Base-by-base conservation (phyloP, 2,329 filamentous ascomycete genomes). In the Fusarium agapanthi region DNA sequence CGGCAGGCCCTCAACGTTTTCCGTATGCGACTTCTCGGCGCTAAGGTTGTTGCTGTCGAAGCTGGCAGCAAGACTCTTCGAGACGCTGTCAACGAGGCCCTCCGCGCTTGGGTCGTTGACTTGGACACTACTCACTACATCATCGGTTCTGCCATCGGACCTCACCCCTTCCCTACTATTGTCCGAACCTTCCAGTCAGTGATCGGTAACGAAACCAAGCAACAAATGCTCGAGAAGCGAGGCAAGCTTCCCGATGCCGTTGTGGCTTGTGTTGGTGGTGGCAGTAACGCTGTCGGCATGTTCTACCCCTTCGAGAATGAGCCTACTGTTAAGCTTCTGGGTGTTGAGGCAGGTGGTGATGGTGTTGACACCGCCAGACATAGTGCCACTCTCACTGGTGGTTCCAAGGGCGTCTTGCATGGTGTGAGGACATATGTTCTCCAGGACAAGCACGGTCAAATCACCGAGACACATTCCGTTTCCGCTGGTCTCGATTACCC, bases 1-100 rank as follows among this genome's bases (percentile, higher is more conserved):
- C 91, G 96, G 76, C 96, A 99, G 83, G 95, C 96, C 5, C 88
- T 99, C 65, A 99, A 99, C 83, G 96, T 99, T 43, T 99, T 99
- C 90, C 93, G 96, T 48, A 99, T 99, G 89, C 96, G 97, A 83
- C 89, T 99, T 16, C 91, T 99, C 11, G 96, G 96, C 67, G 96
- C 96, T 55, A 92, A 93, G 76, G 96, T 99, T 45, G 89, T 99
- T 44, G 92, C 96, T 8, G 96, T 99, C 50, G 95, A 98, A 81
- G 93, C 95, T 51, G 96, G 96, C 61, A 94, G 92, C 77, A 90
- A 91, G 77, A 95, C 93, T 7, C 89, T 95, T 35, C 91, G 93
- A 66, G 93, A 95, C 78, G 93, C 95, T 7, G 95, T 98, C 84
- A 98, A 98, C 84, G 95, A 99, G 84, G 95, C 96, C 26, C 86